Conservation (phyloP, 805 yeast genomes). For the Nematodospora valgi region DNA sequence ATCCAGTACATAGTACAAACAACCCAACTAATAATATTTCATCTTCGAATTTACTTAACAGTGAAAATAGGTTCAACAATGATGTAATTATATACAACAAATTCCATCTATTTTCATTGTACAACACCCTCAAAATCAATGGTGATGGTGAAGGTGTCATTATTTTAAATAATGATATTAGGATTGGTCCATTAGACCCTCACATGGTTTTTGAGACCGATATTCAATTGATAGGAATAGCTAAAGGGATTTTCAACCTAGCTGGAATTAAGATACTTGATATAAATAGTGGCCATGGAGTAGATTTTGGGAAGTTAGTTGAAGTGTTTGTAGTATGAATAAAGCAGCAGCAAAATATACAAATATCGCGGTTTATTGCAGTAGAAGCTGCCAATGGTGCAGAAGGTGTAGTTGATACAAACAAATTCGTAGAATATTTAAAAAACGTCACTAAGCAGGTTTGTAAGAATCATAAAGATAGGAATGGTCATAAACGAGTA, state of each 20-base stretch:
- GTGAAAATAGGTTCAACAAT: constrained; percentile 1
- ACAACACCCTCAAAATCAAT: constrained; percentile 36
- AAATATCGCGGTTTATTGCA: too few relatives aligned
- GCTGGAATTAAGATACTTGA: constrained; percentile 68
- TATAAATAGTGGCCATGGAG: constrained; percentile 57
- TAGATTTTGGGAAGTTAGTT: constrained; percentile 66
- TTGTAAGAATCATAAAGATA: too few relatives aligned
- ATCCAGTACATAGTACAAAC: constrained; percentile 17
- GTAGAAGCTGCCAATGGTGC: background rate
- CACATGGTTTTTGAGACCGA: constrained; percentile 63
- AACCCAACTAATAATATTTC: constrained; percentile 11
- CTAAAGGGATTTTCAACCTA: constrained; percentile 61
- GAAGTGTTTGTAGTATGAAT: constrained; percentile 60
- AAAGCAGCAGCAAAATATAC: too few relatives aligned
- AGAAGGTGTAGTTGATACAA: too few relatives aligned
- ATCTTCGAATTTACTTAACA: constrained; percentile 16
- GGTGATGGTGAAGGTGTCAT: constrained; percentile 50
- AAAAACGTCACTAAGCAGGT: too few relatives aligned
- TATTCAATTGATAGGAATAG: constrained; percentile 56
- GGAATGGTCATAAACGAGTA: too few relatives aligned
- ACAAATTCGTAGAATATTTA: too few relatives aligned
- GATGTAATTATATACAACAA: constrained; percentile 18
- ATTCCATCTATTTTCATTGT: constrained; percentile 25
- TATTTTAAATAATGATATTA: constrained; percentile 61
- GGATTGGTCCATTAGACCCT: constrained; percentile 59